phyloP scores from a whole-genome alignment of 179 eudicot species.

The Sideroxylon spinosum region DNA sequence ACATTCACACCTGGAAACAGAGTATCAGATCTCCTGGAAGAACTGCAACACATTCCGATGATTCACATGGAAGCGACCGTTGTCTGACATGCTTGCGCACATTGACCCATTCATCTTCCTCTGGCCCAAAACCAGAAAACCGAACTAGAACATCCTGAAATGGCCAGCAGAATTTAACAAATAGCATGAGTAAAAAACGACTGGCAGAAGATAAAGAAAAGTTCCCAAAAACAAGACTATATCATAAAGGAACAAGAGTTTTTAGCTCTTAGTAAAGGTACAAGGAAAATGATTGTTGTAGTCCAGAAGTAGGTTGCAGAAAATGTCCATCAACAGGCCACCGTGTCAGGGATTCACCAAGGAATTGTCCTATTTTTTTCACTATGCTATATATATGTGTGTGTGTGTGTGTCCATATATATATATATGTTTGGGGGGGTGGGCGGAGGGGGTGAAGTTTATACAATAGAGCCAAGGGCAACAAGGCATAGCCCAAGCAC shows the following conservation, averaged over 20 bases:
- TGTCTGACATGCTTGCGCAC: constrained; percentile 82
- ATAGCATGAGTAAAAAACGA: neutral
- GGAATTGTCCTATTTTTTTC: neutral
- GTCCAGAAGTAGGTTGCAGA: constrained; percentile 1
- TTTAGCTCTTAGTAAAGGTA: neutral
- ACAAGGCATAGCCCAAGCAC: neutral
- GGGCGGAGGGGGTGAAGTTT: too few species aligned
- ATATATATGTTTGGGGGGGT: too few species aligned
- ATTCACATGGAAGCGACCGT: constrained; percentile 92
- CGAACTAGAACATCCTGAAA: constrained; percentile 91
- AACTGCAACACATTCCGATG: constrained; percentile 84
- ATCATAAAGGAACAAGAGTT: neutral
- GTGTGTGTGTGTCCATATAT: too few species aligned
- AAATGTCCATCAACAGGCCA: neutral
- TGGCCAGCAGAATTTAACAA: neutral
- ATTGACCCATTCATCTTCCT: constrained; percentile 96
- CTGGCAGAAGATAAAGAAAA: constrained; percentile 3
- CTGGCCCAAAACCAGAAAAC: constrained; percentile 86
- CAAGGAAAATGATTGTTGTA: neutral
- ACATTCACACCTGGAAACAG: constrained; percentile 78
- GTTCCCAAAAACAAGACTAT: neutral
- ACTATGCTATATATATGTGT: too few species aligned
- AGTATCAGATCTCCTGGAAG: constrained; percentile 88
- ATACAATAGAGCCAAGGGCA: neutral
- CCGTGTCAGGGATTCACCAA: neutral